A percentile compares a stretch with the other conserved stretches of the same genome.
Evolutionary conservation across 257 asterid genomes (phyloP).

Genomic region (Petrea volubilis): DNA sequence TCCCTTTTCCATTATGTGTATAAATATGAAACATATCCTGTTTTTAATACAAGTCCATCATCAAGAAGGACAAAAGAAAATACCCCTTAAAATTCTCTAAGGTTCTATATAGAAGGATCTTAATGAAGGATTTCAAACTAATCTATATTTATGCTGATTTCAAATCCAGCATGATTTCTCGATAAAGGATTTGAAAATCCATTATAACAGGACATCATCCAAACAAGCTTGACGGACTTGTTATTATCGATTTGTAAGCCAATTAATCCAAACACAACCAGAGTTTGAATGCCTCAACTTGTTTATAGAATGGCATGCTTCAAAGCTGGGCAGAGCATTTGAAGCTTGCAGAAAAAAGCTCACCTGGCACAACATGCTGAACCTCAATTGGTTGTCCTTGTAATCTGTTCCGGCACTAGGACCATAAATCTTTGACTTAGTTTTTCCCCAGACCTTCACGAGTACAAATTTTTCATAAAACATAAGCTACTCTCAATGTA

Average conservation of each 20-base stretch:
- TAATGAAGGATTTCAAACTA: no score
- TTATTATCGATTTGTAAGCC: no score
- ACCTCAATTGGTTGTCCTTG: conserved; percentile 78
- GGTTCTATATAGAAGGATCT: no score
- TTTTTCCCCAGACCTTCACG: conserved; percentile 83
- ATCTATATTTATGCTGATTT: no score
- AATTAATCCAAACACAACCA: no score
- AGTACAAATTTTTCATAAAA: conserved; percentile 3
- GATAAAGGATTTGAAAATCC: no score
- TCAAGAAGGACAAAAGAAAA: not conserved
- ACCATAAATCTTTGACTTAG: conserved; percentile 81
- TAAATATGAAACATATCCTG: not conserved
- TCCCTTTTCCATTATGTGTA: not conserved
- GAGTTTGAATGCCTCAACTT: not conserved
- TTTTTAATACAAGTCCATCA: not conserved
- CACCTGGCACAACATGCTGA: conserved; percentile 86
- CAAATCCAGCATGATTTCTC: no score
- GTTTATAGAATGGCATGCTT: not conserved
- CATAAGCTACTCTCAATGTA: conserved; percentile 3
- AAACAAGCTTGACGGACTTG: no score
- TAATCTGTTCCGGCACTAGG: conserved; percentile 85
- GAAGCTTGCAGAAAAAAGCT: conserved; percentile 14
- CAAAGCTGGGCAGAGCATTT: not conserved
- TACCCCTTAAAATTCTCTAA: no score
- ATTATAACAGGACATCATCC: no score